phyloP scores from a whole-genome alignment of 2,329 filamentous ascomycete genomes.

The Setomelanomma holmii region DNA sequence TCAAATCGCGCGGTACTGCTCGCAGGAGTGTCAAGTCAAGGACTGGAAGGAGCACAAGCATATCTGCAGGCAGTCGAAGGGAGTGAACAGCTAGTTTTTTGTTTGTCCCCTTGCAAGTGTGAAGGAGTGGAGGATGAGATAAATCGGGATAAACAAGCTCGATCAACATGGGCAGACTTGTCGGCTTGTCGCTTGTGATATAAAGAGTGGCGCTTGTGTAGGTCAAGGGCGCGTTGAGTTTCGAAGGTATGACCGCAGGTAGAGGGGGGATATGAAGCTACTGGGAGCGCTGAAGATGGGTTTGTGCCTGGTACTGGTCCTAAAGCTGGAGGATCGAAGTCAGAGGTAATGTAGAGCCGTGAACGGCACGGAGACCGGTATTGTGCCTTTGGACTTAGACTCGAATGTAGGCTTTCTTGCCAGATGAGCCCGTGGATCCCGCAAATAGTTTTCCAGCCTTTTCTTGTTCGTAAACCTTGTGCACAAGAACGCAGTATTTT shows the following conservation, averaged over 20 bases:
- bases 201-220: constrained; percentile 12
- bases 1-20: constrained; percentile 59
- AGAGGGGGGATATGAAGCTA: constrained; percentile 3
- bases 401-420: constrained; percentile 1
- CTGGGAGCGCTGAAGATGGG: constrained; percentile 4
- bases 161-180: background rate
- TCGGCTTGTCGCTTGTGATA: constrained; percentile 8
- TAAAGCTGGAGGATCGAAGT: constrained; percentile 2
- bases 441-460: constrained; percentile 5
- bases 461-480: constrained; percentile 8
- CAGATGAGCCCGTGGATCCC: constrained; percentile 9
- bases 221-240: constrained; percentile 3
- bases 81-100: background rate
- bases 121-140: background rate
- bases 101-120: too few relatives aligned
- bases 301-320: constrained; percentile 7
- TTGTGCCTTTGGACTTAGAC: constrained; percentile 1
- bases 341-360: constrained; percentile 5
- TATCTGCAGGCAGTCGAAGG: constrained; percentile 25
- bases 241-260: constrained; percentile 8
- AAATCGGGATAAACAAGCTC: background rate
- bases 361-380: constrained; percentile 6
- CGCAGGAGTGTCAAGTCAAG: constrained; percentile 59
- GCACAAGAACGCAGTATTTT: constrained; percentile 9
- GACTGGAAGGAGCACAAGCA: constrained; percentile 61